Evolutionary conservation across 495 filamentous ascomycete species (phyloP), one percentile per base, ranked within the genome.

Genomic region (Trichoderma virens): DNA sequence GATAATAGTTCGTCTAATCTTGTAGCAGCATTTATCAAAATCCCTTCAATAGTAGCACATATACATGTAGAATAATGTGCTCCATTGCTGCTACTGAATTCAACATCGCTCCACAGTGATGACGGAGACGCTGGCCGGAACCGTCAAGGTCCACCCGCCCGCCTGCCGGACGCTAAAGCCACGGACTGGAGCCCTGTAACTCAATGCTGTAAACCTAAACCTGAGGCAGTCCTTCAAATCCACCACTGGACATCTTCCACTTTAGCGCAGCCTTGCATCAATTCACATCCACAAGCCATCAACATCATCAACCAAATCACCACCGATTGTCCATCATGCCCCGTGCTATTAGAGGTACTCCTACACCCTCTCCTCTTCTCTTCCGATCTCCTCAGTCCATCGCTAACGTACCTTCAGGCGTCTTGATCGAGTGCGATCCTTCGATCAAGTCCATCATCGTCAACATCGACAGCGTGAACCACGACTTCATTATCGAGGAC

Each of bases 361-460:
- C 2, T 34, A 23, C 6, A 60, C 31, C 39, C 28, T 11, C 8
- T n/a, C 41, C 0, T 14, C 20, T 39, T 20, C 4, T 25, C n/a
- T 51, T 18, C 62, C 18, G 3, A 35, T 7, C 14, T 30, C 11
- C 61, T 39, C 38, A 18, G 18, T 0, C 8, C 30, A n/a, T n/a
- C 14, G 43, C 41, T 64, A 43, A 31, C 45, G 20, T 56, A 28
- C 30, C 1, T 14, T 27, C 65, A 88, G 88, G 89, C 68, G 85
- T 90, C 45, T 79, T 92, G 63, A 84, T 92, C 68, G 82, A 89
- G 72, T 91, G 88, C 76, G 90, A 92, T 70, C 81, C 79, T 31
- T 80, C 75, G 51, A 82, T 83, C 75, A 82, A 81, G 70, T 79
- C 83, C 63, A 83, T 84, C 70, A 81, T 89, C 73, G 59, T 87